Evolutionary conservation across 1,284 basidiomycete species (phyloP).

Genomic region (Psilocybe mexicana): DNA sequence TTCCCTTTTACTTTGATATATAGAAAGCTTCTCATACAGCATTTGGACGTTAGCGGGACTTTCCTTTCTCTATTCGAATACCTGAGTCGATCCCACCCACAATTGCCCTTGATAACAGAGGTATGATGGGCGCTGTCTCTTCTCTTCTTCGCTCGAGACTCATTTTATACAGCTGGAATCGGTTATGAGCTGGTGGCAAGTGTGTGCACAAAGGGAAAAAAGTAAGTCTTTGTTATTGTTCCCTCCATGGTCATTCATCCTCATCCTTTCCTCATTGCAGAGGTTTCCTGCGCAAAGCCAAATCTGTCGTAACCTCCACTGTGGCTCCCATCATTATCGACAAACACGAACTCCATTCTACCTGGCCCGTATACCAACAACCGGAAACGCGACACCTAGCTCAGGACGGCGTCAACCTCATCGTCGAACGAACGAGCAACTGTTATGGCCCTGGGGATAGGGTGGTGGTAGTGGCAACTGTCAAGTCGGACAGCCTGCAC

Average conservation of each 20-base stretch:
- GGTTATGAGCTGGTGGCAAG: slow-evolving; percentile 85
- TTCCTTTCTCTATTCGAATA: slow-evolving; percentile 82
- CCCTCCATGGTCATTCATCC: not conserved
- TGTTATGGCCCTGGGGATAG: slow-evolving; percentile 85
- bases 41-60: slow-evolving; percentile 50
- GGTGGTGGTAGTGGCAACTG: slow-evolving; percentile 67
- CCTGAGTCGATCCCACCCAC: slow-evolving; percentile 85
- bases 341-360: slow-evolving; percentile 87
- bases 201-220: slow-evolving; percentile 81
- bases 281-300: slow-evolving; percentile 74
- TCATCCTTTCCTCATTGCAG: slow-evolving; percentile 34
- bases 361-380: slow-evolving; percentile 86
- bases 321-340: slow-evolving; percentile 75
- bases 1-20: not conserved
- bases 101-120: slow-evolving; percentile 71
- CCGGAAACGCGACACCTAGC: slow-evolving; percentile 69
- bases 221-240: slow-evolving; percentile 40
- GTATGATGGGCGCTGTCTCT: slow-evolving; percentile 33
- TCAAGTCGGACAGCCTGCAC: slow-evolving; percentile 68
- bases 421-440: slow-evolving; percentile 71
- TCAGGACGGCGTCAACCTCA: slow-evolving; percentile 69
- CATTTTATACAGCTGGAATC: slow-evolving; percentile 60
- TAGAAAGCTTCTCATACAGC: slow-evolving; percentile 3
- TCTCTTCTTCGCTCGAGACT: not conserved
- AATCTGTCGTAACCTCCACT: slow-evolving; percentile 58